Evolutionary conservation across 176 grass and related monocot genomes (phyloP).

Genomic region (Eleusine indica): DNA sequence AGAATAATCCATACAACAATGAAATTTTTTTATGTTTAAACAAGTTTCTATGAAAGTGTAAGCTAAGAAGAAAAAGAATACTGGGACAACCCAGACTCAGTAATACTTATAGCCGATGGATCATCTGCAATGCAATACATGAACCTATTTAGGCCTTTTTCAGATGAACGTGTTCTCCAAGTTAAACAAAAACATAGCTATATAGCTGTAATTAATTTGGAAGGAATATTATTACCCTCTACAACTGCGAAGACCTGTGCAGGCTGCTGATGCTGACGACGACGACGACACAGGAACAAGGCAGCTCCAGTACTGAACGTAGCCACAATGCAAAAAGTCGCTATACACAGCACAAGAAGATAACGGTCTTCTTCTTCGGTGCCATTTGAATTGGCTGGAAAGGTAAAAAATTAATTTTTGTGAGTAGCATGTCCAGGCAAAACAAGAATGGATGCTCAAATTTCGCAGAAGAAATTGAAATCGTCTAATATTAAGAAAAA

Average conservation of each 20-base stretch:
- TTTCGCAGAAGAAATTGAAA: background rate
- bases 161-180: conserved; percentile 1
- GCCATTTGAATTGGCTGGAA: conserved; percentile 12
- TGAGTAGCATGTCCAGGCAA: conserved; percentile 14
- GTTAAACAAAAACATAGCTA: background rate
- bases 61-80: conserved; percentile 7
- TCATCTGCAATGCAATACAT: conserved; percentile 30
- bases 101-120: conserved; percentile 24
- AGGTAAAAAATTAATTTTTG: conserved; percentile 4
- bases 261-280: conserved; percentile 8
- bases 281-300: conserved; percentile 35
- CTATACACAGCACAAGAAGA: conserved; percentile 31
- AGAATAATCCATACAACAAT: conserved; percentile 4
- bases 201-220: background rate
- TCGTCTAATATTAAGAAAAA: background rate
- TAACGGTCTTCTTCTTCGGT: background rate
- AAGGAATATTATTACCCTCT: conserved; percentile 59
- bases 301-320: conserved; percentile 22
- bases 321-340: conserved; percentile 18
- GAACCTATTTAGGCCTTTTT: conserved; percentile 18
- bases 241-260: conserved; percentile 76
- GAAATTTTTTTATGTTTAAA: conserved; percentile 1
- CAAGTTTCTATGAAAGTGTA: conserved; percentile 4
- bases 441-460: background rate
- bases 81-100: conserved; percentile 1